phyloP scores from a whole-genome alignment of 164 flowering plant genomes.

The Hamamelis virginiana region DNA sequence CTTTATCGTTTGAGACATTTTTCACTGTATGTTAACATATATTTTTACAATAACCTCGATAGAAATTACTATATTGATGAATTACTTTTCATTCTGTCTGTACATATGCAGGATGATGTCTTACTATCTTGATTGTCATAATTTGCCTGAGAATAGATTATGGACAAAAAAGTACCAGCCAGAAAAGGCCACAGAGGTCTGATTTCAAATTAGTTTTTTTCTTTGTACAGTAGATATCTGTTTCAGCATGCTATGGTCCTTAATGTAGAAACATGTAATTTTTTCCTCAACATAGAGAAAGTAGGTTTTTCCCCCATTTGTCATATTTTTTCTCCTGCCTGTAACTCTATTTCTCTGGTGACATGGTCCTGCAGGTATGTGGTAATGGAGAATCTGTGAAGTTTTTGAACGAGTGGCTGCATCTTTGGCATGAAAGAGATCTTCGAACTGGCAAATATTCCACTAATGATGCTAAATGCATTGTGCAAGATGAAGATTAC shows the following conservation, averaged over 20 bases:
- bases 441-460: conserved; percentile 31
- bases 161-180: conserved; percentile 93
- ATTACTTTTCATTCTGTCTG: conserved; percentile 5
- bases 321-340: background rate
- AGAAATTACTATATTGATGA: background rate
- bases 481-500: conserved; percentile 32
- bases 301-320: background rate
- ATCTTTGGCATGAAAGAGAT: conserved; percentile 61
- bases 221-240: too few relatives aligned
- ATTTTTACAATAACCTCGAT: background rate
- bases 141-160: conserved; percentile 41
- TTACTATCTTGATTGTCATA: conserved; percentile 26
- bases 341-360: conserved; percentile 5
- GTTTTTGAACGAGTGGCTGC: conserved; percentile 75
- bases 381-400: conserved; percentile 79
- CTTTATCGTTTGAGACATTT: background rate
- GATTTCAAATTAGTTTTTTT: conserved; percentile 1
- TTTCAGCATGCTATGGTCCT: too few relatives aligned
- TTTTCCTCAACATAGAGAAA: background rate
- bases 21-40: background rate
- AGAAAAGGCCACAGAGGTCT: conserved; percentile 65
- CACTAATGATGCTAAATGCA: conserved; percentile 12
- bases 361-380: conserved; percentile 65
- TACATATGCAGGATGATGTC: conserved; percentile 34
- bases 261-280: too few relatives aligned